Base-by-base conservation (phyloP, 208 protist genomes). In the Wallacemonas sp. region DNA sequence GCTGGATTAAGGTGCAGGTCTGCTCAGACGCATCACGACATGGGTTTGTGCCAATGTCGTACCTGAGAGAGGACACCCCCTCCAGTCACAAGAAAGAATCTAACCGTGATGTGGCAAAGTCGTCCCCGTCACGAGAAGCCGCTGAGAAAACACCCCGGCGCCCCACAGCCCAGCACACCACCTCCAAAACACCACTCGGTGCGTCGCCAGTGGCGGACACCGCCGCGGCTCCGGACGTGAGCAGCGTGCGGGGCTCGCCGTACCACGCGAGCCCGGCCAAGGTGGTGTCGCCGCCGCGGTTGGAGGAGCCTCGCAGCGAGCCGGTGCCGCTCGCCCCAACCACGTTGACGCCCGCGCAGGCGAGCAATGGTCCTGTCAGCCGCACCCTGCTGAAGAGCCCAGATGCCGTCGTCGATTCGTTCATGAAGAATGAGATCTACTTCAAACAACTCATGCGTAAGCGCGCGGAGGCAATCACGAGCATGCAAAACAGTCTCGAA, bases 401-500 rank as follows among this genome's bases (percentile, higher is more conserved):
- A 15, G 70, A 81, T 45, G 80, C 75, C 14, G 80, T 84, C 11
- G 76, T 90, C 11, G 82, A 90, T 31, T 76, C 80, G 19, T 90
- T 93, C 62, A 90, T 90, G 77, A 91, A 90, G 56, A 93, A 95
- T 46, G 84, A 93, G 63, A 61, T 91, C 21, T 88, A 93, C 69
- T 91, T 88, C 63, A 86, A 90, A 41, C 84, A 95, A 56, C 72
- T 95, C 14, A 81, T 88, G 72, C 79, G 80, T 30, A 77, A 84
- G 22, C 79, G 86, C 0, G 74, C 79, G 28, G 79, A 87, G 21
- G 82, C 86, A 17, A 70, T 95, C 49, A 51, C 62, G 14, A 56
- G 79, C 46, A 86, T 95, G 66, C 84, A 82, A 26, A 55, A 63
- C 9, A 70, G 76, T 2, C 65, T 95, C 15, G 75, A 89, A 66